Conservation (phyloP, 148 eudicot species). For the Persicaria tinctoria region DNA sequence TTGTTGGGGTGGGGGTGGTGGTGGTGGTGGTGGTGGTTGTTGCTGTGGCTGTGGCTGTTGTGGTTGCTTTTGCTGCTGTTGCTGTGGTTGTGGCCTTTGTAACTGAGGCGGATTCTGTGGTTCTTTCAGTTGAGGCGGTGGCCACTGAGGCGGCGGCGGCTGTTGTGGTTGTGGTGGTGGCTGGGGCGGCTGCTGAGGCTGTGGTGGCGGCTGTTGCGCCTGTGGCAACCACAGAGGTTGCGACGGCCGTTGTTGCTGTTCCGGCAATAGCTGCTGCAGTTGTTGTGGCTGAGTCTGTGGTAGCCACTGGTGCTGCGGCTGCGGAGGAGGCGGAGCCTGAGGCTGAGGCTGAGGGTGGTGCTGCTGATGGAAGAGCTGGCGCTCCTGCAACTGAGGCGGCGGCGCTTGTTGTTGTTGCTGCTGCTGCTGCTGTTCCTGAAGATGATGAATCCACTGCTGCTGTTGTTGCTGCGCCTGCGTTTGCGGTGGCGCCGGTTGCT, state of each 20-base stretch:
- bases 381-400: conserved; percentile 17
- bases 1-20: conserved; percentile 24
- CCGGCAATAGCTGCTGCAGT: conserved; percentile 2
- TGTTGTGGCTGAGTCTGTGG: conserved; percentile 6
- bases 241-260: not conserved
- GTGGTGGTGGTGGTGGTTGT: not conserved
- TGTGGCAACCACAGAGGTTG: conserved; percentile 7
- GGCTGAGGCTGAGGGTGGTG: conserved; percentile 10
- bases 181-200: not conserved
- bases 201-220: conserved; percentile 3
- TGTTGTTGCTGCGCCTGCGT: conserved; percentile 11
- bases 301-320: not conserved
- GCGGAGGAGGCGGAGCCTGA: conserved; percentile 14
- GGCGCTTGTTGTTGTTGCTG: conserved; percentile 7
- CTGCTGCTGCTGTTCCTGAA: conserved; percentile 16
- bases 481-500: conserved; percentile 14
- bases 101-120: not conserved
- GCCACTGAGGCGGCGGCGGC: not conserved
- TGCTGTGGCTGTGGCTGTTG: conserved; percentile 3
- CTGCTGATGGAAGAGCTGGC: conserved; percentile 8
- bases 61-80: not conserved
- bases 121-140: not conserved
- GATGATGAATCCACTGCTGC: conserved; percentile 18
- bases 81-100: not conserved
- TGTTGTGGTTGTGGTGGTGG: conserved; percentile 1